Percentiles rank a stretch among this genome's conserved stretches.
Conservation (phyloP, 2,329 filamentous ascomycete genomes). For the Lecanoromycetidae sp. region DNA sequence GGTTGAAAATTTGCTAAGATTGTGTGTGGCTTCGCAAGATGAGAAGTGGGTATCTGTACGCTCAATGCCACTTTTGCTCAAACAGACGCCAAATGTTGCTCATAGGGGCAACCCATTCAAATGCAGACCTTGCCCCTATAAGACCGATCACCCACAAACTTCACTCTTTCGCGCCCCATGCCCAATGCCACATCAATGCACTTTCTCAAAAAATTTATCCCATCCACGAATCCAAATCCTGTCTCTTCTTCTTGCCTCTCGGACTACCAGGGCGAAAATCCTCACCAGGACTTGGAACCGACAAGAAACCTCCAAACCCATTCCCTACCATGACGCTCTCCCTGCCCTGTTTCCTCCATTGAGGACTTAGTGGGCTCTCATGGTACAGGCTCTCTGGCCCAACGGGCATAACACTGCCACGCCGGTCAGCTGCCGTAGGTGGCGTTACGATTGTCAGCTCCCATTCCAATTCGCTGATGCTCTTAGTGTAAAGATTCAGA, state of each 20-base stretch:
- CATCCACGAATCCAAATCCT: slow-evolving; percentile 19
- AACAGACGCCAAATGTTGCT: no score
- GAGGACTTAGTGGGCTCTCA: slow-evolving; percentile 37
- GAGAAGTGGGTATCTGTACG: no score
- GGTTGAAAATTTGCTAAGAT: no score
- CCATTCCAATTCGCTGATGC: slow-evolving; percentile 56
- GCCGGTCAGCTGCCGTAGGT: slow-evolving; percentile 25
- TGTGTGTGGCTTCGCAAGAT: no score
- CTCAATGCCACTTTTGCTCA: no score
- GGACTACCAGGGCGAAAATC: slow-evolving; percentile 27
- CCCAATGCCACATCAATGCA: no score
- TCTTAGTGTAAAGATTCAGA: slow-evolving; percentile 53
- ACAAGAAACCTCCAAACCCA: slow-evolving; percentile 54
- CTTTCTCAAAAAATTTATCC: slow-evolving; percentile 5
- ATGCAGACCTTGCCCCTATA: no score
- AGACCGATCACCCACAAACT: no score
- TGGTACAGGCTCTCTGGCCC: slow-evolving; percentile 34
- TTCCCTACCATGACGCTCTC: slow-evolving; percentile 55
- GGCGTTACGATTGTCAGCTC: slow-evolving; percentile 52
- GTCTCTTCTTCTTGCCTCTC: slow-evolving; percentile 17
- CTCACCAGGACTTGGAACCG: slow-evolving; percentile 44
- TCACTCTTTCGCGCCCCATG: no score
- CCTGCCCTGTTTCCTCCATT: slow-evolving; percentile 48
- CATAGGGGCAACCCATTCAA: no score
- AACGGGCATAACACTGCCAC: slow-evolving; percentile 27